A percentile compares a stretch with the other conserved stretches of the same genome.
Conservation (phyloP, 2,329 filamentous ascomycete genomes). For the Pseudogymnoascus sp. region DNA sequence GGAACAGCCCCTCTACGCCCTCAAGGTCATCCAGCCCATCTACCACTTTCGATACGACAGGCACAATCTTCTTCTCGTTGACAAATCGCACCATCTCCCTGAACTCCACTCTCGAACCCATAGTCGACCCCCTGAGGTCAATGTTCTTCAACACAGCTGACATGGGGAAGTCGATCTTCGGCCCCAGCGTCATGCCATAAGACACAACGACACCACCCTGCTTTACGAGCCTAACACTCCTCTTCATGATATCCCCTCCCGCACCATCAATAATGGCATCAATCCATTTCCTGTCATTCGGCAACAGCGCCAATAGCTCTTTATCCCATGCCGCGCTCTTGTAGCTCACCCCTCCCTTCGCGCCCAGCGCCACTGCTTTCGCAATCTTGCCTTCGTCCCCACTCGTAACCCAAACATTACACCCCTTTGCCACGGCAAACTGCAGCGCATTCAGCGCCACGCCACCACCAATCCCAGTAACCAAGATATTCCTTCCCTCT, state of each 20-base stretch:
- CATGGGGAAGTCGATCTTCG: constrained; percentile 84
- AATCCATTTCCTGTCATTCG: constrained; percentile 56
- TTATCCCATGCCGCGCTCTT: constrained; percentile 74
- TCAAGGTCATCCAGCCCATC: constrained; percentile 66
- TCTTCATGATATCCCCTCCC: constrained; percentile 65
- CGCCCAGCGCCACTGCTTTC: constrained; percentile 63
- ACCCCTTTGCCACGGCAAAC: constrained; percentile 65
- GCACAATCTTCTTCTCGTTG: constrained; percentile 59
- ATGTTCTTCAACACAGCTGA: constrained; percentile 76
- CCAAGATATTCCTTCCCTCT: constrained; percentile 63
- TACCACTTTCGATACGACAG: constrained; percentile 67
- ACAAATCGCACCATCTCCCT: constrained; percentile 85
- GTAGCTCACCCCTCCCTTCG: constrained; percentile 74
- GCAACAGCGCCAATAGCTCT: constrained; percentile 55
- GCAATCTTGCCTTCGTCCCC: constrained; percentile 61
- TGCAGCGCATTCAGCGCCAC: constrained; percentile 76
- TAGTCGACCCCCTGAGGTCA: constrained; percentile 77
- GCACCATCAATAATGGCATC: constrained; percentile 89
- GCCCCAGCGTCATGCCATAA: constrained; percentile 85
- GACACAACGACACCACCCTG: constrained; percentile 72
- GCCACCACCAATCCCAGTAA: constrained; percentile 89
- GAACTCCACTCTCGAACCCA: constrained; percentile 88
- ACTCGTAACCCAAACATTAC: constrained; percentile 33
- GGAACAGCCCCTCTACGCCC: constrained; percentile 75
- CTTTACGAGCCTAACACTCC: constrained; percentile 27